Conservation (phyloP, 139 green algal genomes). For the Edaphochlamys debaryana region DNA sequence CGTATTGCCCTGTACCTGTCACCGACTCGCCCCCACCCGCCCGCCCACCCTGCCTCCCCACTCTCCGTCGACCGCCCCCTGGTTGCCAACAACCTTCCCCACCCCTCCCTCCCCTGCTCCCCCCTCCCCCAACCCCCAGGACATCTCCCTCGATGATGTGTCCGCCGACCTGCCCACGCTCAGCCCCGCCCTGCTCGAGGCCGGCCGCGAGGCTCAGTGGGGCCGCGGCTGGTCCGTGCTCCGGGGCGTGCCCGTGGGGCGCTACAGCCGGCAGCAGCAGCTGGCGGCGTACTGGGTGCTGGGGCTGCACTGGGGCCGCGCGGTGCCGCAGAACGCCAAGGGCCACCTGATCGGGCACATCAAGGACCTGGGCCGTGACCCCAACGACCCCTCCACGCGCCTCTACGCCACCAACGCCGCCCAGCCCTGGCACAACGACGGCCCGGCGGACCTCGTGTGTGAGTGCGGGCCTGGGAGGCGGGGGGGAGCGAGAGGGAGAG, state of each 20-base stretch:
- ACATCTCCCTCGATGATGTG: conserved; percentile 58
- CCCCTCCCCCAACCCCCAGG: conserved; percentile 24
- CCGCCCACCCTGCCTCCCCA: too few relatives aligned
- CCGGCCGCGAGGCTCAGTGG: conserved; percentile 50
- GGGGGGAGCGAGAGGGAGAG: too few relatives aligned
- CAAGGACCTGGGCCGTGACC: conserved; percentile 70
- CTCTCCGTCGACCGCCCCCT: too few relatives aligned
- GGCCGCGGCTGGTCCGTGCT: conserved; percentile 73
- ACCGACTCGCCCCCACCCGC: too few relatives aligned
- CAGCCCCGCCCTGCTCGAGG: conserved; percentile 47
- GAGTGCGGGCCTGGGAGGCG: too few relatives aligned
- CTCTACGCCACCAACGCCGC: conserved; percentile 74
- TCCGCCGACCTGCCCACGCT: conserved; percentile 55
- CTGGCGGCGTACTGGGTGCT: conserved; percentile 62
- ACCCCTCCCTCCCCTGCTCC: background rate
- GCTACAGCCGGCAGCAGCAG: conserved; percentile 59
- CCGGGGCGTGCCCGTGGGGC: conserved; percentile 62
- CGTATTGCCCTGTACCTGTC: too few relatives aligned
- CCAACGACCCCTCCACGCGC: conserved; percentile 54
- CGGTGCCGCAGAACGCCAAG: conserved; percentile 68
- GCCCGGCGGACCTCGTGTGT: conserved; percentile 64
- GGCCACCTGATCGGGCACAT: conserved; percentile 78
- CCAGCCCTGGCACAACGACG: conserved; percentile 74
- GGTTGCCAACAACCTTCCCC: background rate
- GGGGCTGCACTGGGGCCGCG: conserved; percentile 61